These are phyloP conservation scores for Heliamphora exappendiculata DNA, from an alignment of 148 eudicot species.

Conservation along the genomic window DNA sequence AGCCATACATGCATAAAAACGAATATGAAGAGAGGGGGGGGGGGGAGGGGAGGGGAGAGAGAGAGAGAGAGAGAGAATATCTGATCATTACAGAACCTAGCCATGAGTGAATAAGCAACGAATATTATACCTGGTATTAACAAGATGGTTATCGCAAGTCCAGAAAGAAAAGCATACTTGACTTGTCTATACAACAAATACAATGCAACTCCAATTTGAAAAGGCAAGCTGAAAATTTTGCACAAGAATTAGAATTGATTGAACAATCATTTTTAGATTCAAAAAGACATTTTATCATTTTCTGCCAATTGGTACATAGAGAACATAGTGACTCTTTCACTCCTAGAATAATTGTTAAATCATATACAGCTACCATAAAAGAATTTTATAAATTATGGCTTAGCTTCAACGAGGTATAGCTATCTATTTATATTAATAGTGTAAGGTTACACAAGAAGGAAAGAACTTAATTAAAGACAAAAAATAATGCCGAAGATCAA, in stretches of 20 bases:
- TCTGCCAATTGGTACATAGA: not conserved
- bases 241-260: conserved; percentile 1
- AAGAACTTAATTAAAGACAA: too few relatives aligned
- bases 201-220: conserved; percentile 88
- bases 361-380: not conserved
- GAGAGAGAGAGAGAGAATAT: not conserved
- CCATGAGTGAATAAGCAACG: not conserved
- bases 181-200: conserved; percentile 86
- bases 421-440: too few relatives aligned
- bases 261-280: not conserved
- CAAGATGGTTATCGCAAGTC: conserved; percentile 71
- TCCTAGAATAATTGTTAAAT: not conserved
- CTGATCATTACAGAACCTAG: not conserved
- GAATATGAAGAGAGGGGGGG: not conserved
- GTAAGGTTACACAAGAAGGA: too few relatives aligned
- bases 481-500: too few relatives aligned
- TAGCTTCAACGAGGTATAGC: too few relatives aligned
- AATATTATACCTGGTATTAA: conserved; percentile 76
- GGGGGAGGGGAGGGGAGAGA: not conserved
- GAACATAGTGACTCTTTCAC: not conserved
- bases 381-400: too few relatives aligned
- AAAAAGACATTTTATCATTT: not conserved
- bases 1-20: not conserved
- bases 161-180: conserved; percentile 82
- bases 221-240: conserved; percentile 67